Percentiles rank a stretch among this genome's conserved stretches.
Conservation (phyloP, 202 grass and related monocot species). For the Dendrocalamus latiflorus region DNA sequence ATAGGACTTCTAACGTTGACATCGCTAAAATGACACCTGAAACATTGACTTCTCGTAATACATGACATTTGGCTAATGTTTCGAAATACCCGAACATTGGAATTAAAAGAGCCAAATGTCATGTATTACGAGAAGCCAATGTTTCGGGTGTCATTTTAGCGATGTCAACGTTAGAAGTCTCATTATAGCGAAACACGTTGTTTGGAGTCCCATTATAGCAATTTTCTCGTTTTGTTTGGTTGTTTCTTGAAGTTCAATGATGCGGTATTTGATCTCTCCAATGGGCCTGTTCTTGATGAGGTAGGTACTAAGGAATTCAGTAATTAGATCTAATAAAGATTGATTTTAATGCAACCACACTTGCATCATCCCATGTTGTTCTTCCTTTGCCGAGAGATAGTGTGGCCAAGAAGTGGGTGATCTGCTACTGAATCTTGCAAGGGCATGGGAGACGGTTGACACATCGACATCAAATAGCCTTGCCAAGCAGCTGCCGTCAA, state of each 20-base stretch:
- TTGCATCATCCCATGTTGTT: background rate
- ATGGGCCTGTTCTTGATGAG: conserved; percentile 74
- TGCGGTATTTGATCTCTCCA: conserved; percentile 90
- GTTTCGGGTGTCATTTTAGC: no score
- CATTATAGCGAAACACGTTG: no score
- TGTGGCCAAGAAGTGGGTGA: conserved; percentile 77
- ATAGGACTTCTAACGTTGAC: no score
- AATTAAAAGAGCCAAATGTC: no score
- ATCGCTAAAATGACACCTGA: no score
- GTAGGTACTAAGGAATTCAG: conserved; percentile 8
- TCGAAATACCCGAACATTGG: no score
- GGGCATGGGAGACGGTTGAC: conserved; percentile 75
- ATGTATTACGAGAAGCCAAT: no score
- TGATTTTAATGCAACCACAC: background rate
- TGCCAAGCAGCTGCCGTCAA: conserved; percentile 54
- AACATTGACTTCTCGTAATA: no score
- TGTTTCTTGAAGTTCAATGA: conserved; percentile 70
- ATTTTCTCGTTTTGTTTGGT: background rate
- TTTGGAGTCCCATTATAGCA: no score
- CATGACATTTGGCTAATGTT: no score
- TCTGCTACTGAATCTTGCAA: conserved; percentile 63
- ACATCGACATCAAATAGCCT: conserved; percentile 63
- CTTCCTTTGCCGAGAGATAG: conserved; percentile 25
- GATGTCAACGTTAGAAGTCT: no score
- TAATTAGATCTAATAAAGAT: background rate